A percentile compares a stretch with the other conserved stretches of the same genome.
phyloP scores from a whole-genome alignment of 2,329 filamentous ascomycete genomes.

The Hypoxylon sp. region DNA sequence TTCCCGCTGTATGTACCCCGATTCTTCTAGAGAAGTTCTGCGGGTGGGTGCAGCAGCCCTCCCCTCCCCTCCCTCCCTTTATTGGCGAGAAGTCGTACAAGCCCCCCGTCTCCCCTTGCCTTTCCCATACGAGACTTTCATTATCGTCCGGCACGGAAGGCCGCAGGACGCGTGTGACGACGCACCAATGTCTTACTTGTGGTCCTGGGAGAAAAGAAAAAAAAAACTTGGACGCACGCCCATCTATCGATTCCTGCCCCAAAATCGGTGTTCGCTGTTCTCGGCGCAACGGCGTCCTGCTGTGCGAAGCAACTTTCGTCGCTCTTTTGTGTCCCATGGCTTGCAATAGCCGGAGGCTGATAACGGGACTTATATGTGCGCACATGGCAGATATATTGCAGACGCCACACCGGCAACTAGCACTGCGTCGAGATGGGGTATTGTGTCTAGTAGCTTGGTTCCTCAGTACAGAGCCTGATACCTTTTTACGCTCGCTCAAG shows the following conservation, averaged over 20 bases:
- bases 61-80: constrained; percentile 34
- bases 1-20: constrained; percentile 31
- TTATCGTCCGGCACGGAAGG: constrained; percentile 47
- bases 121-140: constrained; percentile 44
- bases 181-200: constrained; percentile 34
- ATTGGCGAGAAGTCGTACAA: constrained; percentile 36
- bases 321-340: constrained; percentile 30
- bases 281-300: constrained; percentile 29
- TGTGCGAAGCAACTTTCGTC: constrained; percentile 41
- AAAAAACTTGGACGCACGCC: constrained; percentile 28
- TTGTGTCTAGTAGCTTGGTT: constrained; percentile 26
- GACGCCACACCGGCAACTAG: constrained; percentile 29
- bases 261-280: constrained; percentile 35
- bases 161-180: constrained; percentile 44
- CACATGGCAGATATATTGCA: constrained; percentile 39
- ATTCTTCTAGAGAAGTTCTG: constrained; percentile 28
- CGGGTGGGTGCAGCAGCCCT: constrained; percentile 40
- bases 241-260: no score
- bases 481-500: constrained; percentile 40
- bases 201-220: no score
- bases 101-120: constrained; percentile 24
- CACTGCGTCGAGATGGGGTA: constrained; percentile 22
- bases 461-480: constrained; percentile 27
- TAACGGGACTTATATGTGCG: constrained; percentile 37
- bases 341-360: constrained; percentile 30